phyloP scores from a whole-genome alignment of 2,329 filamentous ascomycete species.

The Zalaria sp. region DNA sequence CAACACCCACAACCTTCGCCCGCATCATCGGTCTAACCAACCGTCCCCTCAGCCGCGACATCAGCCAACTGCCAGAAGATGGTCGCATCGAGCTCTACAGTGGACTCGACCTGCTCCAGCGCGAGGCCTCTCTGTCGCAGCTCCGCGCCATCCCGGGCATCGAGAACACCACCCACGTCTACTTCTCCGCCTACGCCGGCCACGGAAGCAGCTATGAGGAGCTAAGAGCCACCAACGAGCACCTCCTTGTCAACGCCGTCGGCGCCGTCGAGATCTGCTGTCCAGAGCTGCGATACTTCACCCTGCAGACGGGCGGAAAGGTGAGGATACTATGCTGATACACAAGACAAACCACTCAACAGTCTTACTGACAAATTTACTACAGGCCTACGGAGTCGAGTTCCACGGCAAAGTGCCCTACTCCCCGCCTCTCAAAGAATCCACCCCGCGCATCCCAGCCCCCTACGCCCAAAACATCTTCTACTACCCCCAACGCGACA shows the following conservation, averaged over 20 bases:
- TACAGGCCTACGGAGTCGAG: slow-evolving; percentile 25
- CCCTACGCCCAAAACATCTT: slow-evolving; percentile 19
- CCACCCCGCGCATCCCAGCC: slow-evolving; percentile 15
- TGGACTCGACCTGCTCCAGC: slow-evolving; percentile 27
- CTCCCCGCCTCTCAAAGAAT: slow-evolving; percentile 19
- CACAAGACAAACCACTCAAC: background rate
- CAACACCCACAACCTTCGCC: slow-evolving; percentile 18
- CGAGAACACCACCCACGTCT: slow-evolving; percentile 28
- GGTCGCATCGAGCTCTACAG: slow-evolving; percentile 26
- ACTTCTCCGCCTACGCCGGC: slow-evolving; percentile 17
- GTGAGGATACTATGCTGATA: background rate
- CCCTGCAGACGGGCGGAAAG: slow-evolving; percentile 23
- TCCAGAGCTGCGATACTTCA: slow-evolving; percentile 22
- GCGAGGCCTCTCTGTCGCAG: slow-evolving; percentile 10
- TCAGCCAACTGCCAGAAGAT: slow-evolving; percentile 24
- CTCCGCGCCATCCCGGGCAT: slow-evolving; percentile 17
- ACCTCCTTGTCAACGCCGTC: slow-evolving; percentile 9
- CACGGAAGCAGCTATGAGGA: slow-evolving; percentile 7
- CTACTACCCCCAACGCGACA: slow-evolving; percentile 24
- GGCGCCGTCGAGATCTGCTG: slow-evolving; percentile 13
- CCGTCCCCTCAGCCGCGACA: slow-evolving; percentile 20
- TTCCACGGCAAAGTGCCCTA: slow-evolving; percentile 25
- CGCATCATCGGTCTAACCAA: slow-evolving; percentile 36
- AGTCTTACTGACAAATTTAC: background rate
- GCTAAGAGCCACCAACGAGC: slow-evolving; percentile 6